Percentiles rank a stretch among this genome's conserved stretches.
Conservation (phyloP, 1,139 yeast species). For the Candida tunisiensis region DNA sequence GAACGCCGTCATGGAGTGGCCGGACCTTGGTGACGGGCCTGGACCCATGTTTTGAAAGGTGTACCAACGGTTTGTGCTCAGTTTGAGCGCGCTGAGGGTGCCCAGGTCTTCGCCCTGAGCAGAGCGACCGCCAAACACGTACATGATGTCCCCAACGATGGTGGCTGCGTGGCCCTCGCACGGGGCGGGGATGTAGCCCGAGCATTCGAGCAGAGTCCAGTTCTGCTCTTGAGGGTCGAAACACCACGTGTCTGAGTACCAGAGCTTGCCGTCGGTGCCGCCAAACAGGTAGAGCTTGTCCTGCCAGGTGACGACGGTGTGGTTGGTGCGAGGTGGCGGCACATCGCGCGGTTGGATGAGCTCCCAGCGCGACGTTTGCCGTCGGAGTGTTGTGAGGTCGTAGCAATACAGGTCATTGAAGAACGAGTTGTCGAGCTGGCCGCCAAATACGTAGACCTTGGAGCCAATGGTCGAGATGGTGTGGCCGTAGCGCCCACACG, state of each 20-base stretch:
- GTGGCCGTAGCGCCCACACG: constrained; percentile 91
- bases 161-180: constrained; percentile 87
- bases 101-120: constrained; percentile 55
- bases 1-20: constrained; percentile 78
- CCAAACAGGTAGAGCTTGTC: constrained; percentile 86
- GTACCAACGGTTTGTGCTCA: constrained; percentile 59
- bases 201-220: constrained; percentile 37
- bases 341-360: constrained; percentile 29
- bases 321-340: constrained; percentile 81
- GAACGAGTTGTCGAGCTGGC: constrained; percentile 79
- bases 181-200: constrained; percentile 65
- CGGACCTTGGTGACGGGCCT: constrained; percentile 78
- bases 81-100: constrained; percentile 59
- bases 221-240: constrained; percentile 53
- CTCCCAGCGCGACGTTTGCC: constrained; percentile 76
- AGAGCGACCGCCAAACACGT: constrained; percentile 83
- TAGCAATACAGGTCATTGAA: constrained; percentile 77
- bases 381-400: constrained; percentile 77
- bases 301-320: constrained; percentile 69
- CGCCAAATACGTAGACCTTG: constrained; percentile 78
- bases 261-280: constrained; percentile 64
- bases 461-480: constrained; percentile 55
- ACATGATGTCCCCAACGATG: constrained; percentile 62
- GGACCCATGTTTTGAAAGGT: constrained; percentile 38
- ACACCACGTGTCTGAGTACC: constrained; percentile 68